Evolutionary conservation across 805 yeast species (phyloP).

Genomic region (Candida quercuum): DNA sequence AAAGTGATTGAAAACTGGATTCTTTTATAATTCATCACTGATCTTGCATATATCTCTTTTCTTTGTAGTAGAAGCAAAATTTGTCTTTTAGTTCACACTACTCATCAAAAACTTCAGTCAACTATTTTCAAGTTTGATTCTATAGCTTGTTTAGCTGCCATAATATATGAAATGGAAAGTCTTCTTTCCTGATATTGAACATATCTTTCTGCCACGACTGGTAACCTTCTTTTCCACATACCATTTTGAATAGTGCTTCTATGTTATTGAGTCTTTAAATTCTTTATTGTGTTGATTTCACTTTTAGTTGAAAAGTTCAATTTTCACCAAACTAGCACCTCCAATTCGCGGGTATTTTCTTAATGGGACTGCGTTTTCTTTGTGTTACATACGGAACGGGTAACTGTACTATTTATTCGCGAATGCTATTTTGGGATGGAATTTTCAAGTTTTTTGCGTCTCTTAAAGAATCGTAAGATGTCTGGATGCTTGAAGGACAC

Average conservation of each 20-base stretch:
- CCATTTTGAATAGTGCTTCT: constrained; percentile 1
- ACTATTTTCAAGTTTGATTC: too few relatives aligned
- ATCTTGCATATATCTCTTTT: background rate
- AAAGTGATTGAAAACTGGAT: too few relatives aligned
- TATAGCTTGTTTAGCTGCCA: too few relatives aligned
- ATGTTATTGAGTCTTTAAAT: background rate
- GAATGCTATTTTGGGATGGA: background rate
- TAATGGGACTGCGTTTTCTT: background rate
- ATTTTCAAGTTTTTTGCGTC: background rate
- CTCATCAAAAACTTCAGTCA: too few relatives aligned
- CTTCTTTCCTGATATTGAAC: background rate
- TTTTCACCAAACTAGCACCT: background rate
- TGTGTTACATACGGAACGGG: background rate
- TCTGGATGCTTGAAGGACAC: background rate
- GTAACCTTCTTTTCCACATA: background rate
- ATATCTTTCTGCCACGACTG: background rate
- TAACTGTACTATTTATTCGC: background rate
- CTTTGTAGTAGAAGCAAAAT: too few relatives aligned
- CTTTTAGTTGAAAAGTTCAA: background rate
- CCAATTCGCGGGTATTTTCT: background rate
- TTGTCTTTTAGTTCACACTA: too few relatives aligned
- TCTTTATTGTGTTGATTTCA: background rate
- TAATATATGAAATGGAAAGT: too few relatives aligned
- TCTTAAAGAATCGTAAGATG: background rate
- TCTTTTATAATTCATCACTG: too few relatives aligned